Evolutionary conservation across 345 rosid species (phyloP).

Genomic region (Passiflora organensis): DNA sequence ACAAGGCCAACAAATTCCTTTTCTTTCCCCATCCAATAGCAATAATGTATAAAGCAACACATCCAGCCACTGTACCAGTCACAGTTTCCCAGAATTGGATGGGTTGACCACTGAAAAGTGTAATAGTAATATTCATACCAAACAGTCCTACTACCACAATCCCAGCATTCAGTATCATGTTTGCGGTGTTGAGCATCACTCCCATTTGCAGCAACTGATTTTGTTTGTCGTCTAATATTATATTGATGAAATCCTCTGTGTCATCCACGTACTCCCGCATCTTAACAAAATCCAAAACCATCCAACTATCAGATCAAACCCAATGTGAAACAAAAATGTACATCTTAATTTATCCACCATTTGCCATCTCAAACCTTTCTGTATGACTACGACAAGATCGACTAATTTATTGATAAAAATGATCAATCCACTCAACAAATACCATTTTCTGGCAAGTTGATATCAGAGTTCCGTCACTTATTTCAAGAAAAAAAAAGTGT

Average conservation of each 20-base stretch:
- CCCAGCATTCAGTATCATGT: constrained; percentile 41
- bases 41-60: constrained; percentile 26
- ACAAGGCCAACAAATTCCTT: constrained; percentile 30
- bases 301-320: too few species aligned
- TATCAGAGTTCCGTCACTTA: too few species aligned
- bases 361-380: too few species aligned
- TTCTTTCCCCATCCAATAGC: constrained; percentile 45
- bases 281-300: constrained; percentile 23
- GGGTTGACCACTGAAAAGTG: constrained; percentile 24
- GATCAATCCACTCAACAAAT: too few species aligned
- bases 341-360: too few species aligned
- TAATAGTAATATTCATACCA: constrained; percentile 43
- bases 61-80: constrained; percentile 27
- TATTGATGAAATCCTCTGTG: constrained; percentile 55
- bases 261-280: constrained; percentile 50
- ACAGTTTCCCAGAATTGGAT: constrained; percentile 38
- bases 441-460: too few species aligned
- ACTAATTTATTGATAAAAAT: too few species aligned
- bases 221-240: constrained; percentile 53
- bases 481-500: too few species aligned
- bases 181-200: constrained; percentile 41
- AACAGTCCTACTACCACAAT: constrained; percentile 43
- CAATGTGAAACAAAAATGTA: too few species aligned
- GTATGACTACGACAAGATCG: too few species aligned
- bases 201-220: constrained; percentile 51